A percentile compares a stretch with the other conserved stretches of the same genome.
Conservation (phyloP, 768 basidiomycete species). For the Xerocomus spinulosus region DNA sequence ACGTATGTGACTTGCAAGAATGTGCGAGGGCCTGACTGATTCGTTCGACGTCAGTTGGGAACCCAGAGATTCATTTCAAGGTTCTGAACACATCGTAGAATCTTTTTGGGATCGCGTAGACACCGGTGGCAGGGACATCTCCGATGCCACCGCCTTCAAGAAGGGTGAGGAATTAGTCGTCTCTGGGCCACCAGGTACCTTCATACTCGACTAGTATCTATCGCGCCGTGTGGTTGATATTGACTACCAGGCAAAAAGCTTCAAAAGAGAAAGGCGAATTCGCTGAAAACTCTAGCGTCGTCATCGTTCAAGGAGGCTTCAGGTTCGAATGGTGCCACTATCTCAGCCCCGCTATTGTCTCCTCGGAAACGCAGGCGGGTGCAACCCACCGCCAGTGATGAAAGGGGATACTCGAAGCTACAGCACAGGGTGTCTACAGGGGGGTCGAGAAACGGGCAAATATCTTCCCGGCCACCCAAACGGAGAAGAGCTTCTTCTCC, state of each 20-base stretch:
- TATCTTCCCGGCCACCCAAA: conserved; percentile 7
- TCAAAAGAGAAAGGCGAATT: conserved; percentile 16
- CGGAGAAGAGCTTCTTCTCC: conserved; percentile 30
- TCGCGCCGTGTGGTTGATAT: conserved; percentile 1
- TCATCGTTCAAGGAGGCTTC: conserved; percentile 8
- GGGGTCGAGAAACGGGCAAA: conserved; percentile 4
- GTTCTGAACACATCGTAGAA: conserved; percentile 49
- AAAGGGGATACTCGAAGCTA: conserved; percentile 3
- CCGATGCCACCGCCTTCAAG: conserved; percentile 46
- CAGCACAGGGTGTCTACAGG: conserved; percentile 11
- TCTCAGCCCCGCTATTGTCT: conserved; percentile 18
- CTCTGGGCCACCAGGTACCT: conserved; percentile 56
- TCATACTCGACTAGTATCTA: neutral
- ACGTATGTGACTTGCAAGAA: conserved; percentile 42
- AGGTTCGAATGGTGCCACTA: conserved; percentile 6
- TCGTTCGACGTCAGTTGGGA: conserved; percentile 54
- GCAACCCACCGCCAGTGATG: conserved; percentile 6
- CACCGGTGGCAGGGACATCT: conserved; percentile 41
- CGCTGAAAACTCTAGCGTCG: conserved; percentile 4
- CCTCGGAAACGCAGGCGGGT: conserved; percentile 26
- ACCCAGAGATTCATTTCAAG: conserved; percentile 54
- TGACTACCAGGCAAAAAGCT: conserved; percentile 13
- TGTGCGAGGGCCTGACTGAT: conserved; percentile 2
- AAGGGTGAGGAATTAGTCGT: conserved; percentile 51
- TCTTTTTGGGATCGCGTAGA: conserved; percentile 36